Evolutionary conservation across 2,329 filamentous ascomycete species (phyloP).

Genomic region (Fusarium nanum): DNA sequence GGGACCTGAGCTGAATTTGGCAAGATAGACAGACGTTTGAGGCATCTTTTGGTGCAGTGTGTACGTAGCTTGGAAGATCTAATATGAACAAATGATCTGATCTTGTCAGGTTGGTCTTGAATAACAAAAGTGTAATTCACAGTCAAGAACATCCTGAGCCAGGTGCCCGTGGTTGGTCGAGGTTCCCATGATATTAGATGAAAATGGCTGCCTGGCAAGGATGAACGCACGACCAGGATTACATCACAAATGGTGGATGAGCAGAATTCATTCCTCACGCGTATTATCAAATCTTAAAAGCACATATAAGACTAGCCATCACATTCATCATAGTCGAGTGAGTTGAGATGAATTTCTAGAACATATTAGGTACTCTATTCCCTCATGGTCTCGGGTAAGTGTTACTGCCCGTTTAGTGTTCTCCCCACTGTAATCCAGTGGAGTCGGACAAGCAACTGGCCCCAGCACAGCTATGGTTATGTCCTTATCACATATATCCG

Average conservation of each 20-base stretch:
- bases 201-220: too few species aligned
- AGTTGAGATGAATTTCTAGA: not conserved
- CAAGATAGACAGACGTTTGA: not conserved
- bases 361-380: not conserved
- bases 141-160: not conserved
- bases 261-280: not conserved
- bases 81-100: accelerated
- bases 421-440: not conserved
- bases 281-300: too few species aligned
- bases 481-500: not conserved
- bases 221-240: accelerated
- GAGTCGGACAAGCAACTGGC: not conserved
- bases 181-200: accelerated
- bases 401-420: not conserved
- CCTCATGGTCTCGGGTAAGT: not conserved
- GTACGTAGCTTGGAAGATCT: accelerated
- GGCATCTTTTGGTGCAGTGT: not conserved
- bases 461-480: not conserved
- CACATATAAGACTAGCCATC: too few species aligned
- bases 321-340: accelerated
- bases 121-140: accelerated
- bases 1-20: not conserved
- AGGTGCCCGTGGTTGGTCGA: accelerated
- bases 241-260: not conserved
- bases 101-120: too few species aligned